These are phyloP conservation scores for Mucor sp. DNA, from an alignment of 371 early-diverging fungal genomes.

Conservation along the genomic window DNA sequence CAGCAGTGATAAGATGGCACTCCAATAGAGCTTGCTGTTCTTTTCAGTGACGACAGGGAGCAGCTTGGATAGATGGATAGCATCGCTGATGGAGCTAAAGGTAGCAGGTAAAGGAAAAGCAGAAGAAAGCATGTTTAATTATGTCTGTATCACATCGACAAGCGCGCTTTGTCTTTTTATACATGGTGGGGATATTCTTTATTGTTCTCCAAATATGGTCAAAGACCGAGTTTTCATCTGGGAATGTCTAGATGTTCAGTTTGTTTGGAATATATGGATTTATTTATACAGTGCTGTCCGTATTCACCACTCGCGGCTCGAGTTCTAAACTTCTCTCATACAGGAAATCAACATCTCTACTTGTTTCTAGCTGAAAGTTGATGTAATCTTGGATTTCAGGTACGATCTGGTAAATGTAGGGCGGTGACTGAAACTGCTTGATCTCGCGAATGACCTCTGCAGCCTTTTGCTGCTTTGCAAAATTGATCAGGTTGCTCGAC, in stretches of 20 bases:
- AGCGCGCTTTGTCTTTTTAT: background rate
- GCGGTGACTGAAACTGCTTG: slow-evolving; percentile 87
- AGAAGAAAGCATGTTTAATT: background rate
- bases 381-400: slow-evolving; percentile 84
- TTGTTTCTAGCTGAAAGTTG: slow-evolving; percentile 59
- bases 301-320: slow-evolving; percentile 57
- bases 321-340: slow-evolving; percentile 68
- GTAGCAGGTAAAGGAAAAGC: background rate
- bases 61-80: background rate
- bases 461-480: slow-evolving; percentile 86
- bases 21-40: background rate
- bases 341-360: slow-evolving; percentile 65
- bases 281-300: slow-evolving; percentile 11
- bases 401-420: slow-evolving; percentile 78
- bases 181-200: background rate
- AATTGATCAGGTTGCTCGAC: slow-evolving; percentile 79
- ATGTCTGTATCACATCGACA: background rate
- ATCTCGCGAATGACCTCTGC: slow-evolving; percentile 92
- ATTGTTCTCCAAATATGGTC: slow-evolving; percentile 9
- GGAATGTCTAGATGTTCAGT: background rate
- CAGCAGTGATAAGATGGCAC: background rate
- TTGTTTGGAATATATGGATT: background rate
- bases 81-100: background rate
- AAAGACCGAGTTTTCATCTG: slow-evolving; percentile 11
- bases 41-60: background rate